phyloP scores from a whole-genome alignment of 352 stramenopile genomes.

The Aphanomyces stellatus region DNA sequence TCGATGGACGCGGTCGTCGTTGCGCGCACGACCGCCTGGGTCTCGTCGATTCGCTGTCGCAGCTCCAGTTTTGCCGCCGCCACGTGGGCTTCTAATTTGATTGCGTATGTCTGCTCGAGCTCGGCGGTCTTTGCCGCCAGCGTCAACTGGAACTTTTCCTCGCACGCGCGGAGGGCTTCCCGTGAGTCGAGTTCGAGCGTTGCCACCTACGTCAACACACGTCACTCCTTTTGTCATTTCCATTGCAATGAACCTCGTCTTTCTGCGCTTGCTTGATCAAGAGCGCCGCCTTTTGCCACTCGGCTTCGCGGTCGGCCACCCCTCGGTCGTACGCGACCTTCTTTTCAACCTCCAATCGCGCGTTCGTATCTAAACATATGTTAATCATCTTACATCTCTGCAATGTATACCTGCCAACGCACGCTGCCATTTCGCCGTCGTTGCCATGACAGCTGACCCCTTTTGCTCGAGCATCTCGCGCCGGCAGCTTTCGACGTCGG shows the following conservation, averaged over 20 bases:
- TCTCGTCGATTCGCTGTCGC: too few species aligned
- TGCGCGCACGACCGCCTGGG: not conserved
- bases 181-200: constrained; percentile 9
- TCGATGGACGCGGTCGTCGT: not conserved
- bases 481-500: constrained; percentile 6
- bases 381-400: too few species aligned
- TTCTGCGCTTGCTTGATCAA: constrained; percentile 71
- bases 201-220: not conserved
- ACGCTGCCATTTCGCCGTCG: constrained; percentile 17
- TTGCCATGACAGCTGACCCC: constrained; percentile 11
- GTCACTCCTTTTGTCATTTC: constrained; percentile 27
- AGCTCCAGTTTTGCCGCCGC: too few species aligned
- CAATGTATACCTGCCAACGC: constrained; percentile 8
- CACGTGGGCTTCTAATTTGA: constrained; percentile 25
- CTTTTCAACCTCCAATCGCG: constrained; percentile 52
- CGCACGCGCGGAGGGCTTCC: constrained; percentile 47
- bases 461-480: constrained; percentile 20
- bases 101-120: constrained; percentile 28
- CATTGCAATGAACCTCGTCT: constrained; percentile 47
- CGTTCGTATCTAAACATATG: constrained; percentile 51
- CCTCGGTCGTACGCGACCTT: constrained; percentile 49
- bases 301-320: constrained; percentile 53
- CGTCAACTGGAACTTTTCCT: constrained; percentile 49
- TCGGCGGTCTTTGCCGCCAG: constrained; percentile 23
- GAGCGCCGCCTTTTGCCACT: constrained; percentile 62